Percentiles rank a stretch among this genome's conserved stretches.
Conservation (phyloP, 176 grass and related monocot genomes). For the Phyllostachys edulis region DNA sequence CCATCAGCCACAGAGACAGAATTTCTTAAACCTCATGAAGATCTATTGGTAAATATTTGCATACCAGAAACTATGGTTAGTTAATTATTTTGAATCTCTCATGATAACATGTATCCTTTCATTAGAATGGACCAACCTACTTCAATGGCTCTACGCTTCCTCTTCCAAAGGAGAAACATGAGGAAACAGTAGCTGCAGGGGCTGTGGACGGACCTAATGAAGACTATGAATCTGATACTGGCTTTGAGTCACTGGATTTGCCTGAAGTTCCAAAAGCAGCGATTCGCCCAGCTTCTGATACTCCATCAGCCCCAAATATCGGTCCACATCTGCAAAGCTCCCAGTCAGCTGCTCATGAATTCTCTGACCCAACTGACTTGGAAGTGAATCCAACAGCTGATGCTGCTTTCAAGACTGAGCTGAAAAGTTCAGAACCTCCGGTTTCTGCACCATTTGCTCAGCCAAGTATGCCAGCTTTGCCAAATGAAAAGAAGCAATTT, state of each 20-base stretch:
- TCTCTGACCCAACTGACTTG: slow-evolving; percentile 36
- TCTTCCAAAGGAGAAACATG: slow-evolving; percentile 82
- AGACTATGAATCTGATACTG: slow-evolving; percentile 59
- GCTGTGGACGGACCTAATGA: slow-evolving; percentile 38
- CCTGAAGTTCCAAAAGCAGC: slow-evolving; percentile 88
- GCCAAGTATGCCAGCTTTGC: slow-evolving; percentile 37
- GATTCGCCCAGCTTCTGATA: slow-evolving; percentile 47
- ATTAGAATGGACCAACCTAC: slow-evolving; percentile 84
- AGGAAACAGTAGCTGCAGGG: slow-evolving; percentile 41
- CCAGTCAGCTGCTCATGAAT: slow-evolving; percentile 30
- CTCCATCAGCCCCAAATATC: slow-evolving; percentile 43
- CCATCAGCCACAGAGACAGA: slow-evolving; percentile 78
- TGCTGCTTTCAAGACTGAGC: slow-evolving; percentile 35
- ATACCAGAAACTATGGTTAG: not conserved
- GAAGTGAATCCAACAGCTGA: slow-evolving; percentile 51
- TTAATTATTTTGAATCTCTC: slow-evolving; percentile 19
- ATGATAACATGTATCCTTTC: slow-evolving; percentile 18
- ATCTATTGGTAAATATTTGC: slow-evolving; percentile 75
- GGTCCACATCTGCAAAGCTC: slow-evolving; percentile 31
- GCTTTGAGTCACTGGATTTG: slow-evolving; percentile 64
- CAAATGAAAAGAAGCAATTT: slow-evolving; percentile 66
- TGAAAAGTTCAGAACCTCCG: slow-evolving; percentile 37
- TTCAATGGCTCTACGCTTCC: slow-evolving; percentile 62
- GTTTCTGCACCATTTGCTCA: slow-evolving; percentile 43
- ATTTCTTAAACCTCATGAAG: slow-evolving; percentile 84